Base-by-base conservation (phyloP, 768 basidiomycete species). In the Serendipita vermifera region DNA sequence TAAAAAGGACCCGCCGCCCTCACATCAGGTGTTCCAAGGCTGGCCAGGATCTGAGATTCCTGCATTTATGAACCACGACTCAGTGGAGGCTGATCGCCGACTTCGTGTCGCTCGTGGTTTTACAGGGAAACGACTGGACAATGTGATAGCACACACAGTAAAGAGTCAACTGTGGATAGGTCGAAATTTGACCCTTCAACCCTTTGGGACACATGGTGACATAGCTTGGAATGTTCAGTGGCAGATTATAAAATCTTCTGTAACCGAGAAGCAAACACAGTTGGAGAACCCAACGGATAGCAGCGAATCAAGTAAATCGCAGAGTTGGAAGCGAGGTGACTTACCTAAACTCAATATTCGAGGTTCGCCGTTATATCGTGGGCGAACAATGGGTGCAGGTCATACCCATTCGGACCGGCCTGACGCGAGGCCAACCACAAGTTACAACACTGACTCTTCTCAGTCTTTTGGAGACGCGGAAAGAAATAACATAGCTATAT, bases 141-240 rank as follows among this genome's bases (percentile, higher is more conserved):
- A 70, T 40, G 71, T 75, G 46, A 71, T 76, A 36, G 75, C 77
- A 59, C 69, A 70, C 26, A 75, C 71, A 1, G 75, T 73, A 24
- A 65, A 66, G 22, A 74, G 73, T 55, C 75, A 72, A 46, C 75
- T 77, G 64, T 67, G 77, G 41, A 70, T 76, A 43, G 75, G 76
- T 35, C 74, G 75, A 59, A 73, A 76, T 55, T 76, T 73, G 26
- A 74, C 72, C 60, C 68, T 77, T 46, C 76, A 75, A 59, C 73
- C 75, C 2, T 75, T 75, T 59, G 75, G 74, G 36, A 68, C 72
- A 20, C 20, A 43, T 22, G 22, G 55, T 11, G 13, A 13, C n/a
- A 24, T 24, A 22, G 14, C 41, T 13, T 43, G 26, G 14, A 24
- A 43, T 24, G 14, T 24, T 11, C 14, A 43, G 14, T 43, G 41